Conservation (phyloP, 2,329 filamentous ascomycete genomes). For the Ploettnerulaceae sp. region DNA sequence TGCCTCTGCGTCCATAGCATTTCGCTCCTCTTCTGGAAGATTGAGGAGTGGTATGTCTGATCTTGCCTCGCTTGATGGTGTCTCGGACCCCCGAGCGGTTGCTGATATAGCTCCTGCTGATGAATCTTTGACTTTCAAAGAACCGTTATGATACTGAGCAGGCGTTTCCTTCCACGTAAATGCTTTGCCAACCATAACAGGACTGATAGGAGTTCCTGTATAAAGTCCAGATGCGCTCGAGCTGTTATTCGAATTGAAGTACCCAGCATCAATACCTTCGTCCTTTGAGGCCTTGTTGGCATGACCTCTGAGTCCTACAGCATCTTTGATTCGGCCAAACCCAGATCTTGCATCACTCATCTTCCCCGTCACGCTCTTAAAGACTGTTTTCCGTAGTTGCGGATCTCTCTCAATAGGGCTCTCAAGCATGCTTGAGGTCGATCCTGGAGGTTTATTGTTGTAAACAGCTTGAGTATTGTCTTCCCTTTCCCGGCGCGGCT, state of each 20-base stretch:
- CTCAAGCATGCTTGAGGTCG: conserved; percentile 44
- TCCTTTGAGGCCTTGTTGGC: conserved; percentile 52
- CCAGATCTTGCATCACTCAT: conserved; percentile 78
- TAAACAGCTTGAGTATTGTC: conserved; percentile 45
- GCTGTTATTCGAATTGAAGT: conserved; percentile 25
- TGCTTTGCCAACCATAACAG: conserved; percentile 41
- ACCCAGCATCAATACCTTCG: conserved; percentile 31
- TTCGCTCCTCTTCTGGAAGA: conserved; percentile 16
- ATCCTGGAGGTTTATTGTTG: conserved; percentile 41
- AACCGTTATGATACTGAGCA: conserved; percentile 47
- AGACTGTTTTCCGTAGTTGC: conserved; percentile 57
- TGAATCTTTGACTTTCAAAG: conserved; percentile 23
- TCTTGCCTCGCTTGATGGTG: conserved; percentile 13
- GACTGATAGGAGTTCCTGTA: conserved; percentile 21
- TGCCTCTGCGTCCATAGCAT: conserved; percentile 22
- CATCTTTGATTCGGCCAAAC: conserved; percentile 80
- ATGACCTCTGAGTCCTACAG: conserved; percentile 58
- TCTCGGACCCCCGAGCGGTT: conserved; percentile 14
- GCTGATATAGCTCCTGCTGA: conserved; percentile 9
- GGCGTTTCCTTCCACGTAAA: conserved; percentile 63
- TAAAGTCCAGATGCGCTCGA: conserved; percentile 14
- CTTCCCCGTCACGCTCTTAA: conserved; percentile 74
- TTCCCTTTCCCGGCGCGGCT: conserved; percentile 35
- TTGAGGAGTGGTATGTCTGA: conserved; percentile 8
- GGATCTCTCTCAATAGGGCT: conserved; percentile 51